Base-by-base conservation (phyloP, 2,329 filamentous ascomycete species). In the Kalmusia sp. region DNA sequence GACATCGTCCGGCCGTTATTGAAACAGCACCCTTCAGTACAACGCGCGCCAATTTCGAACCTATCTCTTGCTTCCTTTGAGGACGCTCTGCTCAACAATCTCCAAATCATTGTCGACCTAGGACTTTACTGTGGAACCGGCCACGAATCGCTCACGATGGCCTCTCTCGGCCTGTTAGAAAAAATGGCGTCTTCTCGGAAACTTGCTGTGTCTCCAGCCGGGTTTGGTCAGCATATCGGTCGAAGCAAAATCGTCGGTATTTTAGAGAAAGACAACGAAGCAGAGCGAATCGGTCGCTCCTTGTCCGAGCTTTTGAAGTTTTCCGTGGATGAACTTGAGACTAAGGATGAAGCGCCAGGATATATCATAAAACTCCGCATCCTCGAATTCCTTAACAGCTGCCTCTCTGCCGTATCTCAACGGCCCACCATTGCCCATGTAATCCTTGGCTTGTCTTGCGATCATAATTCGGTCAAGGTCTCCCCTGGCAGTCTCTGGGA, bases 341-440 rank as follows among this genome's bases (percentile, higher is more conserved):
- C 84, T 55, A 87, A 89, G 51, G 82, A 86, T 33, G 81, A 86
- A 35, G 87, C 90, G 1, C 82, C 90, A 0, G 86, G 87, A 54
- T 96, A 95, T 72, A 79, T 89, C 52, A 90, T 92, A 69, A 96
- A 97, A 73, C 80, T 91, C 48, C 89, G 89, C 54, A 87, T 98
- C 19, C 82, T 99, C 5, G 89, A 93, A 58, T 93, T 99, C 65
- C 78, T 99, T 31, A 89, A 91, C 62, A 85, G 87, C 49, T 96
- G 91, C 68, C 81, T 99, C 2, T 83, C 84, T 49, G 86, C 89
- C 28, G 89, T 88, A 22, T 87, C 90, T 1, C 84, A 89, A 63
- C 85, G 87, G 62, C 93, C 95, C 4, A 96, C 89, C 2, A 88
- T 99, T 61, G 95, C 93, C 0, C 96, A 99, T 72, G 82, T 96